phyloP scores from a whole-genome alignment of 768 basidiomycete species.

The Mycena vulgaris region DNA sequence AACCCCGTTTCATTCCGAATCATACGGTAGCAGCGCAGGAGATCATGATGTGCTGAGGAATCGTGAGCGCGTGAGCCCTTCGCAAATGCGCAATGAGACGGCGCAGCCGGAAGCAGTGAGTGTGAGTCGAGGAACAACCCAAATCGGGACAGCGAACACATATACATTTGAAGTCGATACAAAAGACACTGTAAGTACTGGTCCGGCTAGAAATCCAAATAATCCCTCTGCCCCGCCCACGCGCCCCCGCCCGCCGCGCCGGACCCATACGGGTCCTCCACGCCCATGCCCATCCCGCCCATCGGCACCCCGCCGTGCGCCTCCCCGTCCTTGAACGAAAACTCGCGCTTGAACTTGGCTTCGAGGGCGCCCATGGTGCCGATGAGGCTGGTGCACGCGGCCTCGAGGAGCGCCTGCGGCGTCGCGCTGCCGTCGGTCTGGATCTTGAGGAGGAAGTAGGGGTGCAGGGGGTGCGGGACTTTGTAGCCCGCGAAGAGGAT shows the following conservation, averaged over 20 bases:
- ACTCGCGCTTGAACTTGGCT: slow-evolving; percentile 86
- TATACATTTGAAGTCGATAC: too few species aligned
- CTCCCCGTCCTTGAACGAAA: slow-evolving; percentile 83
- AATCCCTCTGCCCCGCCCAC: slow-evolving; percentile 67
- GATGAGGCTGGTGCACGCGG: slow-evolving; percentile 88
- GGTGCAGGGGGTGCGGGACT: slow-evolving; percentile 96
- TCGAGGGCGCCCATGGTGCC: slow-evolving; percentile 77
- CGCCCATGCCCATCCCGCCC: slow-evolving; percentile 37
- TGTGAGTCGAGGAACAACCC: too few species aligned
- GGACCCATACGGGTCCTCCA: slow-evolving; percentile 71
- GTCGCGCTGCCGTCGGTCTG: slow-evolving; percentile 84
- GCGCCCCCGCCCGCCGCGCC: slow-evolving; percentile 53
- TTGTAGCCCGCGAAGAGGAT: slow-evolving; percentile 98
- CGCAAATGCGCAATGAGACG: too few species aligned
- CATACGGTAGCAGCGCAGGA: too few species aligned
- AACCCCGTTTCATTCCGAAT: too few species aligned
- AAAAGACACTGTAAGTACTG: too few species aligned
- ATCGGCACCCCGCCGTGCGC: slow-evolving; percentile 40
- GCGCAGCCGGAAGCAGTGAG: too few species aligned
- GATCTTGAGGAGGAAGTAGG: slow-evolving; percentile 94
- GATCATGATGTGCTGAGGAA: too few species aligned
- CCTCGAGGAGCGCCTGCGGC: slow-evolving; percentile 74
- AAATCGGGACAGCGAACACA: too few species aligned
- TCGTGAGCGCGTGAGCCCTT: too few species aligned
- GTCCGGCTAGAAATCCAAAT: slow-evolving; percentile 65